Evolutionary conservation across 73 alveolate genomes (phyloP).

Genomic region (Symbiodinium natans): DNA sequence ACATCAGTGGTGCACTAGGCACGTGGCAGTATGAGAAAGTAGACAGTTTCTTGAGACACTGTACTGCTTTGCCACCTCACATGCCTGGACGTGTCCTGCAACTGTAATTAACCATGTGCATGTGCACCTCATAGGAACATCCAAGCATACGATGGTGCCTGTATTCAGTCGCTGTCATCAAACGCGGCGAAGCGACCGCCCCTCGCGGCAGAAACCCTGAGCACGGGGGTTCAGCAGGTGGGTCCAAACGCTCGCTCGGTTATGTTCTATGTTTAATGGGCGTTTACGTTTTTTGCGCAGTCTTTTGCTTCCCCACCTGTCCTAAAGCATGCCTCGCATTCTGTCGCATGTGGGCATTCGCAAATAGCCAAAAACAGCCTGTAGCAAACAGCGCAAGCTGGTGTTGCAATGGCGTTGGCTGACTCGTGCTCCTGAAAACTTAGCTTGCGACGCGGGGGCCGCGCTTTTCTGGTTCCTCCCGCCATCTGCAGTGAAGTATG

Average conservation of each 20-base stretch:
- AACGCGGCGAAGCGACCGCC: constrained; percentile 60
- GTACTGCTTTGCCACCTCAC: background rate
- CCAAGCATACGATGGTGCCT: too few species aligned
- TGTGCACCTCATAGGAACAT: background rate
- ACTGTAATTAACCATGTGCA: background rate
- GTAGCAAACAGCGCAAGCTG: too few species aligned
- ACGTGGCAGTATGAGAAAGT: background rate
- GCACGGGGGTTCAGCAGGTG: background rate
- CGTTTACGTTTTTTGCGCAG: background rate
- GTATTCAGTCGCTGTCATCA: constrained; percentile 42
- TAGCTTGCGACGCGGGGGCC: constrained; percentile 40
- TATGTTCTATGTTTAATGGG: background rate
- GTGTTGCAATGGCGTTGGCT: too few species aligned
- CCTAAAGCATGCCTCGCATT: too few species aligned
- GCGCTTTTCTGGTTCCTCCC: constrained; percentile 8
- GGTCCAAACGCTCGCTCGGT: background rate
- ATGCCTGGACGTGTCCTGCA: background rate
- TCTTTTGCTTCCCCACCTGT: too few species aligned
- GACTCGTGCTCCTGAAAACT: too few species aligned
- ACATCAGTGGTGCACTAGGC: too few species aligned
- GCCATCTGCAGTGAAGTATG: background rate
- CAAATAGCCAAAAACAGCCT: too few species aligned
- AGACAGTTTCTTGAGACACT: background rate
- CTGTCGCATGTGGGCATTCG: too few species aligned
- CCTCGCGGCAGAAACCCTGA: background rate